Base-by-base conservation (phyloP, 371 early-diverging fungal genomes). In the Coemansia sp. region DNA sequence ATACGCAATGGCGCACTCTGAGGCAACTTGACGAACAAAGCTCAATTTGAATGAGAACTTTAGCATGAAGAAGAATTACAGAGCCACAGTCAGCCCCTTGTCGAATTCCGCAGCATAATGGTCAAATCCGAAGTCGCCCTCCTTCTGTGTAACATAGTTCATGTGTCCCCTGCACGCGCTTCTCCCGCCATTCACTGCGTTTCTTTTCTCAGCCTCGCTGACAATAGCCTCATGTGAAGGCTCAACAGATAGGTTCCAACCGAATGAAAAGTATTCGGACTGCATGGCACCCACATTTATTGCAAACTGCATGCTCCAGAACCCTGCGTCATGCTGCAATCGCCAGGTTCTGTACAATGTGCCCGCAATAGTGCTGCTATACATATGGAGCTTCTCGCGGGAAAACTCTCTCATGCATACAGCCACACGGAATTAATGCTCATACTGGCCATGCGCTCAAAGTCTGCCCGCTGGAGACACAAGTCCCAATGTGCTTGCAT, bases 221-320 rank as follows among this genome's bases (percentile, higher is more conserved):
- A 18, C n/a, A 26, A 45, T 29, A 47, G 16, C 42, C 27, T 26
- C 45, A n/a, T 29, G 29, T 27, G 16, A 13, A 16, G 34, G 18
- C 13, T 29, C 51, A 2, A 50, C 26, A 5, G 3, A 4, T 2
- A 14, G n/a, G 14, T 16, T 16, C 18, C 31, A 63, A 14, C 51
- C 63, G 26, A 63, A 63, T 10, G 52, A 21, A 24, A 63, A 63
- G 11, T 63, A 63, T 4, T 14, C n/a, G 11, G 63, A 26, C 13
- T 45, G 63, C 52, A 54, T 51, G 39, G 51, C 63, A 13, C 40
- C 37, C 3, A 21, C 22, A 31, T 53, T 51, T n/a, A 63, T 27
- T 22, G 63, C 50, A 34, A 37, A 63, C 54, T 63, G 63, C 51
- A 63, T 51, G 37, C 63, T 63, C 63, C 63, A 63, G 29, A 63